A percentile compares a stretch with the other conserved stretches of the same genome.
These are phyloP conservation scores for Dendrobium chrysotoxum DNA, from an alignment of 106 monocot species.

Conservation along the genomic window DNA sequence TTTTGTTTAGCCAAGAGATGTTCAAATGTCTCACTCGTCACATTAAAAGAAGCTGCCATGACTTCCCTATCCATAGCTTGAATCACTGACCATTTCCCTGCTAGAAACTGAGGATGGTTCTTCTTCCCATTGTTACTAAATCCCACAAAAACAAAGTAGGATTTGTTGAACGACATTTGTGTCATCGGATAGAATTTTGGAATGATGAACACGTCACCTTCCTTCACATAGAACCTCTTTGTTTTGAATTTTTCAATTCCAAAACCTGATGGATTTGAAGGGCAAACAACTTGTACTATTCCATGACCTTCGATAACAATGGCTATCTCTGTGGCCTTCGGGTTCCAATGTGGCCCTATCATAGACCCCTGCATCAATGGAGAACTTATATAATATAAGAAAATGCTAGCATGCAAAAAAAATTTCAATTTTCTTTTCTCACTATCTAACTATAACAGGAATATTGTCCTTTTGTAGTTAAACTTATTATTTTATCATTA, in stretches of 20 bases:
- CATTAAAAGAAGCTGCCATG: constrained; percentile 32
- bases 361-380: constrained; percentile 53
- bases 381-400: neutral
- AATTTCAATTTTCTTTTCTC: too few relatives aligned
- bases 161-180: constrained; percentile 69
- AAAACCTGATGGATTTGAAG: constrained; percentile 13
- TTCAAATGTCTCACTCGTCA: constrained; percentile 16
- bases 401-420: too few relatives aligned
- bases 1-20: constrained; percentile 27
- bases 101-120: constrained; percentile 64
- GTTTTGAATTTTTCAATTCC: constrained; percentile 12
- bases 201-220: constrained; percentile 73
- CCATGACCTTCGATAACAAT: constrained; percentile 55
- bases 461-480: too few relatives aligned
- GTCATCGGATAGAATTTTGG: constrained; percentile 72
- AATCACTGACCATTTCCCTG: constrained; percentile 49
- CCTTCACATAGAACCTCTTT: constrained; percentile 33
- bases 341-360: constrained; percentile 95
- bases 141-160: constrained; percentile 62
- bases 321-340: constrained; percentile 62
- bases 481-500: too few relatives aligned
- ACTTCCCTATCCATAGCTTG: constrained; percentile 32
- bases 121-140: constrained; percentile 32
- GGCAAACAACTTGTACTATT: constrained; percentile 58
- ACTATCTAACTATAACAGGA: too few relatives aligned